Evolutionary conservation across 768 basidiomycete genomes (phyloP).

Genomic region (Naganishia vaughanmartiniae): DNA sequence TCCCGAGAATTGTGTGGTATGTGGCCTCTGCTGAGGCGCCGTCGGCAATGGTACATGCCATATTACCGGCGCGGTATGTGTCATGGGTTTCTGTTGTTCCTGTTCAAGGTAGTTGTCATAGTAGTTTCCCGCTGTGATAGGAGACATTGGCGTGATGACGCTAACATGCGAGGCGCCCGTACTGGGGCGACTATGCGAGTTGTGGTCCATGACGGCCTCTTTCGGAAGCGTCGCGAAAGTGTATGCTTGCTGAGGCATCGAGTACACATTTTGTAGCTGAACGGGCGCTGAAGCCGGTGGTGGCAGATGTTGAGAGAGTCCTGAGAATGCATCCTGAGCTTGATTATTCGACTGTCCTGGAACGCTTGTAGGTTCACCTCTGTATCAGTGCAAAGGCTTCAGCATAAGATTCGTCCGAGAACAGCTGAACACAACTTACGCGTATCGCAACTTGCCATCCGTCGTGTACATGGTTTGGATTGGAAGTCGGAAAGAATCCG

Average conservation of each 20-base stretch:
- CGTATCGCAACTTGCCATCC: constrained; percentile 77
- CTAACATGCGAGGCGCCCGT: constrained; percentile 16
- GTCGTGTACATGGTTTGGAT: constrained; percentile 81
- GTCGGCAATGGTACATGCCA: constrained; percentile 8
- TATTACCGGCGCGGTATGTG: constrained; percentile 6
- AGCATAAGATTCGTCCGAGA: neutral
- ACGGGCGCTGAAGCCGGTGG: constrained; percentile 9
- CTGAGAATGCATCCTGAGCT: neutral
- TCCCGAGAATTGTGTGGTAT: constrained; percentile 10
- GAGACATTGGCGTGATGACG: constrained; percentile 21
- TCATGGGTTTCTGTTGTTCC: constrained; percentile 12
- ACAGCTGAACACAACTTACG: constrained; percentile 34
- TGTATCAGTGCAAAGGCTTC: neutral
- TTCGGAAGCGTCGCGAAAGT: constrained; percentile 2
- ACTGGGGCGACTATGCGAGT: constrained; percentile 16
- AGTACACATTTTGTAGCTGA: neutral
- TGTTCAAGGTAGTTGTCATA: constrained; percentile 26
- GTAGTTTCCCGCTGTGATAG: constrained; percentile 11
- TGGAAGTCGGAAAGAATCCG: constrained; percentile 84
- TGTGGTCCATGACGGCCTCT: constrained; percentile 8
- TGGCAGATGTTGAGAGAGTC: neutral
- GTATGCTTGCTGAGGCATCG: neutral
- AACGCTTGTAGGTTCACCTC: constrained; percentile 13
- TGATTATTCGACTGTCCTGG: constrained; percentile 15
- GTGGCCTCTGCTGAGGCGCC: neutral